A percentile compares a stretch with the other conserved stretches of the same genome.
Evolutionary conservation across 1,284 basidiomycete species (phyloP).

Genomic region (Ustilago crameri): DNA sequence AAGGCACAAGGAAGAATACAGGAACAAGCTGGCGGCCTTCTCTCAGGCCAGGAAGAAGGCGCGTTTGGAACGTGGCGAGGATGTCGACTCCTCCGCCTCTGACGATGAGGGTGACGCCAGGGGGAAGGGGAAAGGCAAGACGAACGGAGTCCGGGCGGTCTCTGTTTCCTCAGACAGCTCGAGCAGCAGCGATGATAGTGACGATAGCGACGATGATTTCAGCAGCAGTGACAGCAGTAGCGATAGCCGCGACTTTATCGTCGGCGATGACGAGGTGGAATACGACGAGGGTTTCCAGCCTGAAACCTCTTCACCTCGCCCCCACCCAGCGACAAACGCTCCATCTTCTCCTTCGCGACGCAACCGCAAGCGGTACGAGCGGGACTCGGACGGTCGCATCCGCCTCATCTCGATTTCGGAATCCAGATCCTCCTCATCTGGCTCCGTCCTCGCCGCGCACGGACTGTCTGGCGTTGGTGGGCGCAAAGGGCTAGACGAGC

Average conservation of each 20-base stretch:
- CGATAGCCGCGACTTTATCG: constrained; percentile 33
- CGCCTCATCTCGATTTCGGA: constrained; percentile 20
- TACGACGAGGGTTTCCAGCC: constrained; percentile 31
- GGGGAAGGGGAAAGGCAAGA: not conserved
- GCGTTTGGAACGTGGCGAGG: constrained; percentile 16
- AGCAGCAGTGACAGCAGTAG: constrained; percentile 3
- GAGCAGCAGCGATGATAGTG: constrained; percentile 7
- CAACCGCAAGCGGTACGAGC: not conserved
- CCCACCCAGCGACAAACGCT: not conserved
- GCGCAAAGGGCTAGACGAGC: constrained; percentile 30
- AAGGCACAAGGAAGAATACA: constrained; percentile 35
- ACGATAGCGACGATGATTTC: constrained; percentile 3
- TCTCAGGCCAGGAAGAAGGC: constrained; percentile 31
- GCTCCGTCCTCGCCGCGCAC: constrained; percentile 18
- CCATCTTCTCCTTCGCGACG: not conserved
- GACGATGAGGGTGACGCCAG: constrained; percentile 2
- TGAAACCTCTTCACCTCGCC: not conserved
- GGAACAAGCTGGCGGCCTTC: constrained; percentile 34
- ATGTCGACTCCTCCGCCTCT: constrained; percentile 8
- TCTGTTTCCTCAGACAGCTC: constrained; percentile 9
- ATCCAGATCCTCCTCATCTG: not conserved
- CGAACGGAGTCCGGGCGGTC: not conserved
- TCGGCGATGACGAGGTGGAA: constrained; percentile 38
- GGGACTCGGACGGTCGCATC: constrained; percentile 20
- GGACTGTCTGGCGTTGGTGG: constrained; percentile 12